phyloP scores from a whole-genome alignment of 2,329 filamentous ascomycete species.

The Hyphodiscus sp. region DNA sequence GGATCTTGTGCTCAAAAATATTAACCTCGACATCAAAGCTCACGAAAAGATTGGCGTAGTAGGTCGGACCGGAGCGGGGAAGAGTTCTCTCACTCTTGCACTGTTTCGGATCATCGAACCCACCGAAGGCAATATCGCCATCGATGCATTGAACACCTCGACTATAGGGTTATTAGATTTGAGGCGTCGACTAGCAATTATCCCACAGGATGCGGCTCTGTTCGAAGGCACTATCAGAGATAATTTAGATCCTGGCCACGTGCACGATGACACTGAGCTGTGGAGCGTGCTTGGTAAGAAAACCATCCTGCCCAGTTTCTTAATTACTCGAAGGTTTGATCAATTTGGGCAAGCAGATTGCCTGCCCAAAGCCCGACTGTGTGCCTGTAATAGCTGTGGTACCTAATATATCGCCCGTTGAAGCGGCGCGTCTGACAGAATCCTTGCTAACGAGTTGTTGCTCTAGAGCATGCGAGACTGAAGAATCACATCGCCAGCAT shows the following conservation, averaged over 20 bases:
- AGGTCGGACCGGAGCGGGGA: constrained; percentile 90
- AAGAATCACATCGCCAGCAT: constrained; percentile 85
- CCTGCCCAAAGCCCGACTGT: constrained; percentile 3
- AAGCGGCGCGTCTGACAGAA: constrained; percentile 23
- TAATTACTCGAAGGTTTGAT: too few species aligned
- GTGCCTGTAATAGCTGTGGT: constrained; percentile 16
- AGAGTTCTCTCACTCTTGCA: constrained; percentile 86
- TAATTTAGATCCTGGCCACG: constrained; percentile 90
- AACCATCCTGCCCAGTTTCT: too few species aligned
- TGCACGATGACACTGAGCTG: constrained; percentile 93
- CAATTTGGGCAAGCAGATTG: neutral
- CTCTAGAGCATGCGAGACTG: constrained; percentile 78
- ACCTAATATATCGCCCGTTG: constrained; percentile 22
- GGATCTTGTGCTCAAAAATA: constrained; percentile 87
- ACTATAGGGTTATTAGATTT: constrained; percentile 86
- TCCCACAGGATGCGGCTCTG: constrained; percentile 93
- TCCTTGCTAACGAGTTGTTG: constrained; percentile 33
- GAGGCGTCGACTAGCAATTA: constrained; percentile 84
- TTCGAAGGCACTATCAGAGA: constrained; percentile 92
- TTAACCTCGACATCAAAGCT: constrained; percentile 86
- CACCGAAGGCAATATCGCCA: constrained; percentile 72
- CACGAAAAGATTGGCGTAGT: constrained; percentile 98
- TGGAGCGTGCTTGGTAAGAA: constrained; percentile 90
- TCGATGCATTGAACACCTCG: constrained; percentile 85
- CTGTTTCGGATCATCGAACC: constrained; percentile 96